Conservation (phyloP, 2,329 filamentous ascomycete species). For the Fusarium verticillioides region DNA sequence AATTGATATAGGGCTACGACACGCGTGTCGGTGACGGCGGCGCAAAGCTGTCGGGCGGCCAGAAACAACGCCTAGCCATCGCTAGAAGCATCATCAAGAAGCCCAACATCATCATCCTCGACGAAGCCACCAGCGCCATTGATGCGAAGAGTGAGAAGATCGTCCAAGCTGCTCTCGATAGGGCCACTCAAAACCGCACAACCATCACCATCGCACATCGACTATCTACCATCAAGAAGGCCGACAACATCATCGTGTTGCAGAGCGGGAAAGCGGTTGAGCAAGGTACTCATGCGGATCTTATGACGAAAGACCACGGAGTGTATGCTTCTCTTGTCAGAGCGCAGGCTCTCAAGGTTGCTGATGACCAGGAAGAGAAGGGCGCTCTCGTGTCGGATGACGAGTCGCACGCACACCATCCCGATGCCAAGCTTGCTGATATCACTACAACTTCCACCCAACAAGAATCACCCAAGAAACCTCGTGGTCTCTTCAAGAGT, state of each 20-base stretch:
- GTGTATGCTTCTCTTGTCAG: slow-evolving; percentile 41
- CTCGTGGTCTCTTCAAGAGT: slow-evolving; percentile 8
- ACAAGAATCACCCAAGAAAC: not conserved
- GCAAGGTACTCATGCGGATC: slow-evolving; percentile 68
- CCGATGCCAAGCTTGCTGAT: not conserved
- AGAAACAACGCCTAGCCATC: slow-evolving; percentile 66
- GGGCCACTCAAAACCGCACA: slow-evolving; percentile 58
- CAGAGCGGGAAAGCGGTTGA: slow-evolving; percentile 69
- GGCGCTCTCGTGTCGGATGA: not conserved
- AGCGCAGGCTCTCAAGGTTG: slow-evolving; percentile 33
- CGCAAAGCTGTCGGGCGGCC: slow-evolving; percentile 65
- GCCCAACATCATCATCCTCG: slow-evolving; percentile 71
- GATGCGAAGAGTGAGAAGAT: slow-evolving; percentile 52
- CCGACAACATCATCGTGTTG: slow-evolving; percentile 74
- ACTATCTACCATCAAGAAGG: slow-evolving; percentile 68
- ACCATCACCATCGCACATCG: slow-evolving; percentile 75
- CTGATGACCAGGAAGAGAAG: not conserved
- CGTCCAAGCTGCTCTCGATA: slow-evolving; percentile 58
- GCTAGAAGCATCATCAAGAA: slow-evolving; percentile 64
- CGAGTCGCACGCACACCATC: not conserved
- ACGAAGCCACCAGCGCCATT: slow-evolving; percentile 72
- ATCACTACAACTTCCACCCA: rapidly evolving
- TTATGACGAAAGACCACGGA: slow-evolving; percentile 60
- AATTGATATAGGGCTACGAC: slow-evolving; percentile 53
- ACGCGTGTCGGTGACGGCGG: slow-evolving; percentile 65